Evolutionary conservation across 2,329 filamentous ascomycete genomes (phyloP).

Genomic region (Diaporthe helianthi): DNA sequence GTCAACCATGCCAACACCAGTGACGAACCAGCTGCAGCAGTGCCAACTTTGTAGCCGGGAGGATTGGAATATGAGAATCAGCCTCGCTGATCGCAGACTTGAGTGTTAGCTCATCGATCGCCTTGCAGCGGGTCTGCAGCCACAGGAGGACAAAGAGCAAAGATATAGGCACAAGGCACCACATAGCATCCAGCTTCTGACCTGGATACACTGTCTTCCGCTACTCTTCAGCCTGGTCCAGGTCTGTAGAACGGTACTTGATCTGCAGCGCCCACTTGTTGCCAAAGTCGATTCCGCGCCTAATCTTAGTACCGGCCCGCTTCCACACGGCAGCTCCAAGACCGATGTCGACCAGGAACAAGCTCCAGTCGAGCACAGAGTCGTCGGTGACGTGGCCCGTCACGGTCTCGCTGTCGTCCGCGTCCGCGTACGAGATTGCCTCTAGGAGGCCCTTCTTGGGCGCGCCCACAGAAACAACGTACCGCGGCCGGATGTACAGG

Average conservation of each 20-base stretch:
- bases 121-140: too few species aligned
- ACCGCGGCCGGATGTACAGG: constrained; percentile 81
- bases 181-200: too few species aligned
- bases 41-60: too few species aligned
- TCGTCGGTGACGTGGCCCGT: constrained; percentile 50
- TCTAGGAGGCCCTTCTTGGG: constrained; percentile 86
- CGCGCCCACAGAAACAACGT: constrained; percentile 84
- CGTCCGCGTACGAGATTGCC: constrained; percentile 70
- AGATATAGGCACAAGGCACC: too few species aligned
- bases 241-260: constrained; percentile 51
- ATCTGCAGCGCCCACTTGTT: constrained; percentile 84
- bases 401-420: constrained; percentile 49
- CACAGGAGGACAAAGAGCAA: too few species aligned
- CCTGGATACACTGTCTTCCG: too few species aligned
- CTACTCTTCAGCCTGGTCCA: constrained; percentile 38
- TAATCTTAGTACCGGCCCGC: constrained; percentile 80
- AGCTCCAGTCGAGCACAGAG: constrained; percentile 66
- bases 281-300: constrained; percentile 88
- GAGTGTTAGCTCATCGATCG: too few species aligned
- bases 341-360: constrained; percentile 88
- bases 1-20: too few species aligned
- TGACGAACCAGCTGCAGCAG: too few species aligned
- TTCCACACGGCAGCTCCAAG: constrained; percentile 84
- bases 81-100: too few species aligned
- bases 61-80: too few species aligned